Base-by-base conservation (phyloP, 768 basidiomycete species). In the Boletus rubescentipes region DNA sequence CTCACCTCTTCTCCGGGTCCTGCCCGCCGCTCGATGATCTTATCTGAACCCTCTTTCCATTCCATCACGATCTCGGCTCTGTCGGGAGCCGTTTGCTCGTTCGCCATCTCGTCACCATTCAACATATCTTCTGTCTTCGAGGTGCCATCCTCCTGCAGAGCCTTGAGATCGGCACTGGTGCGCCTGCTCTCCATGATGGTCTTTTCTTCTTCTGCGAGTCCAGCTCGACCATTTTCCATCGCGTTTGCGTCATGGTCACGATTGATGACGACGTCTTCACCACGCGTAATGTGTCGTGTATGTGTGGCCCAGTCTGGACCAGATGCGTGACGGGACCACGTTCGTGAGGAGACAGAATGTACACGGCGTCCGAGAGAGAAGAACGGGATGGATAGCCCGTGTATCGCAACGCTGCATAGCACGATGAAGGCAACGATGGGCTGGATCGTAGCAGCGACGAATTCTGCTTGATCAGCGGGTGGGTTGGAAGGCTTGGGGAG, bases 361-460 rank as follows among this genome's bases (percentile, higher is more conserved):
- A 98, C 93, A 23, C 93, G 84, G 30, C 91, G 79, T 16, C 93
- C 88, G 29, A 98, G 83, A 20, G 93, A 93, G 77, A 98, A 97
- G 67, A 88, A 89, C 0, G 96, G 93, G 59, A 99, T 97, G 11
- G 93, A 95, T 9, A 97, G 77, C 3, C 93, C 95, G 64, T 93
- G 91, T 16, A 90, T 83, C 16, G 88, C 78, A 56, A 98, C 91
- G 0, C 93, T 96, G 61, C 85, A 86, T 9, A 99, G 79, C 4
- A 99, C 97, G 84, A 98, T 86, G 71, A 97, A 98, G 1, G 89
- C 86, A 11, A 93, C 90, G 60, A 99, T 91, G 0, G 97, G 97
- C 67, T 95, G 90, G 51, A 98, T 94, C 5, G 84, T 77, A 12
- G 85, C 76, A 2, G 83, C 79, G 15, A 99, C 77, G 14, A 87